phyloP scores from a whole-genome alignment of 768 basidiomycete genomes.

The Termitomyces sp. region DNA sequence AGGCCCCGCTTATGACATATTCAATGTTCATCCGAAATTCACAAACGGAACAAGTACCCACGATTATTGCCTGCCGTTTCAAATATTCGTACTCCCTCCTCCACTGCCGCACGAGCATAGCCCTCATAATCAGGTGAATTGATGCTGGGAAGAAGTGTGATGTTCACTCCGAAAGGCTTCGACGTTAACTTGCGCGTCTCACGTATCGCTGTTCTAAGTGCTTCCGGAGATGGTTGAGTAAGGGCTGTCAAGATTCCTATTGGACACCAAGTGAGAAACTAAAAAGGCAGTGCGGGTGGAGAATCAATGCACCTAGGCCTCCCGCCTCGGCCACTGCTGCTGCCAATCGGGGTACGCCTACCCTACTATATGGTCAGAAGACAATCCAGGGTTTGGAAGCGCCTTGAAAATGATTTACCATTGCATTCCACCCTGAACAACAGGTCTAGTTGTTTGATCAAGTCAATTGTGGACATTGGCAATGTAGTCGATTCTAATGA shows the following conservation, averaged over 20 bases:
- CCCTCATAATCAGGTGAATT: conserved; percentile 88
- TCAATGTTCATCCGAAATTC: background rate
- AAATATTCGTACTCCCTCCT: conserved; percentile 83
- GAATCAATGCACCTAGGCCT: conserved; percentile 53
- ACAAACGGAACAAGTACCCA: conserved; percentile 29
- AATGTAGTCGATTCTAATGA: background rate
- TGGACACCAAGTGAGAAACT: background rate
- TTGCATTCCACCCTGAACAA: conserved; percentile 91
- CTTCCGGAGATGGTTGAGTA: conserved; percentile 81
- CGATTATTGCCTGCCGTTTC: conserved; percentile 94
- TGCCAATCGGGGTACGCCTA: conserved; percentile 68
- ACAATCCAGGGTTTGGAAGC: background rate
- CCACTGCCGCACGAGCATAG: conserved; percentile 75
- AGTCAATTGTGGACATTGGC: background rate
- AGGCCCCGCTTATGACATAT: conserved; percentile 52
- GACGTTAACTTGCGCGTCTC: conserved; percentile 66
- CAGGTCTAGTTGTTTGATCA: conserved; percentile 40
- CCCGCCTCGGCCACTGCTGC: conserved; percentile 82
- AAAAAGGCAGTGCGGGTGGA: background rate
- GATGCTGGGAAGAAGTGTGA: conserved; percentile 84
- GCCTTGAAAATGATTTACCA: conserved; percentile 40
- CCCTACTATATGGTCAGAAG: conserved; percentile 42
- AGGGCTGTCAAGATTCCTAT: conserved; percentile 80
- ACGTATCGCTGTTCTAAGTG: conserved; percentile 71
- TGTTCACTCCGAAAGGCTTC: conserved; percentile 81